Base-by-base conservation (phyloP, 75 land plant species). In the Pseudotsuga menziesii region DNA sequence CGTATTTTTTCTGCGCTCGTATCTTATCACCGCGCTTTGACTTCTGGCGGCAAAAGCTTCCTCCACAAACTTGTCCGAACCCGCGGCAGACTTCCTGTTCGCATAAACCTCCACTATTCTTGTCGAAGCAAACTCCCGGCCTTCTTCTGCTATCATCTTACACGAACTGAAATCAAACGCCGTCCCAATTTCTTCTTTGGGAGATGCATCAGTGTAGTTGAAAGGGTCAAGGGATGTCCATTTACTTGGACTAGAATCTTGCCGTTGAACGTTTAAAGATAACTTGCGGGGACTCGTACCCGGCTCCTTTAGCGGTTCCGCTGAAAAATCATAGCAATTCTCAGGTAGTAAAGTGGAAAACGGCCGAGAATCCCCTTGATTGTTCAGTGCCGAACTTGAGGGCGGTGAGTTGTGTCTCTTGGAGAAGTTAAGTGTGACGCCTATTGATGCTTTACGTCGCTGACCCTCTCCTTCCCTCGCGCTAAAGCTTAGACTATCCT, bases 1-100 rank as follows among this genome's bases (percentile, higher is more conserved):
- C 9, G 11, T 26, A 23, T 61, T 69, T 8, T 32, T 32, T 44
- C 72, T 69, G 72, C 72, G 72, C 52, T 69, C 48, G 72, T 69
- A 69, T 69, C 41, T 69, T 41, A 36, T 13, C 13, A 69, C 23
- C 7, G 14, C 48, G 29, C 12, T 36, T 73, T 58, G 72, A 29
- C 69, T 64, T 56, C 32, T 57, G 59, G 59, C 61, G 54, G 56
- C 61, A 82, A 73, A 85, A 58, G 67, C 76, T 12, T 75, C 75
- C 54, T 84, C 78, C 17, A 72, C 80, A 61, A 25, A 13, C 25
- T 61, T 26, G 13, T 23, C 39, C 3, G 71, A 32, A 67, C 39
- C 44, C 44, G 39, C 17, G 4, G 12, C 23, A 3, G 48, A 69
- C 22, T 69, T 69, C 23, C 72, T 69, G 20, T 69, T 69, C 39